Evolutionary conservation across 257 asterid genomes (phyloP).

Genomic region (Gentiana straminea): DNA sequence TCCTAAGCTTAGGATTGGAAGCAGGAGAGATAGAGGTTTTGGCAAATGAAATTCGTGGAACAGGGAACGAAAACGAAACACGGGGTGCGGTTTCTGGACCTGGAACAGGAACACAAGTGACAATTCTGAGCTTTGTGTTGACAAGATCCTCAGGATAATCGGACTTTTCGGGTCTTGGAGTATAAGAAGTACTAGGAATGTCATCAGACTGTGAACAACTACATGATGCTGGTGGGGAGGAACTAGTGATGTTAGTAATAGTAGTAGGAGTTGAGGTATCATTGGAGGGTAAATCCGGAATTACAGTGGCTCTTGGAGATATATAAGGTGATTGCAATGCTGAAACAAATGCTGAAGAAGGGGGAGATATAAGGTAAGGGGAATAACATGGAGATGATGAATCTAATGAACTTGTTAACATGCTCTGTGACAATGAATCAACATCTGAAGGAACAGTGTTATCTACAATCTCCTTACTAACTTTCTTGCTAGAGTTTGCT

Average conservation of each 20-base stretch:
- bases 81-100: constrained; percentile 42
- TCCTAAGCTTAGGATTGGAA: constrained; percentile 64
- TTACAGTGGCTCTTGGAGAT: constrained; percentile 59
- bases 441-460: constrained; percentile 16
- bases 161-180: constrained; percentile 57
- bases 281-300: constrained; percentile 11
- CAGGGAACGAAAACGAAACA: constrained; percentile 71
- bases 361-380: constrained; percentile 60
- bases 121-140: constrained; percentile 45
- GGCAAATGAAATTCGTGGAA: constrained; percentile 75
- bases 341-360: constrained; percentile 88
- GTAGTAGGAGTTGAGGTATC: constrained; percentile 37
- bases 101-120: constrained; percentile 46
- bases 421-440: constrained; percentile 20
- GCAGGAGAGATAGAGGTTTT: constrained; percentile 58
- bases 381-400: constrained; percentile 61
- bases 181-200: constrained; percentile 74
- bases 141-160: constrained; percentile 34
- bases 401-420: constrained; percentile 22
- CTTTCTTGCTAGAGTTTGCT: constrained; percentile 23
- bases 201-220: constrained; percentile 76
- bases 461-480: constrained; percentile 15
- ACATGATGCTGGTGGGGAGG: constrained; percentile 60
- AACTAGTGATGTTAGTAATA: constrained; percentile 26
- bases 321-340: constrained; percentile 85